Base-by-base conservation (phyloP, 306 rosid species). In the Coriaria nepalensis region DNA sequence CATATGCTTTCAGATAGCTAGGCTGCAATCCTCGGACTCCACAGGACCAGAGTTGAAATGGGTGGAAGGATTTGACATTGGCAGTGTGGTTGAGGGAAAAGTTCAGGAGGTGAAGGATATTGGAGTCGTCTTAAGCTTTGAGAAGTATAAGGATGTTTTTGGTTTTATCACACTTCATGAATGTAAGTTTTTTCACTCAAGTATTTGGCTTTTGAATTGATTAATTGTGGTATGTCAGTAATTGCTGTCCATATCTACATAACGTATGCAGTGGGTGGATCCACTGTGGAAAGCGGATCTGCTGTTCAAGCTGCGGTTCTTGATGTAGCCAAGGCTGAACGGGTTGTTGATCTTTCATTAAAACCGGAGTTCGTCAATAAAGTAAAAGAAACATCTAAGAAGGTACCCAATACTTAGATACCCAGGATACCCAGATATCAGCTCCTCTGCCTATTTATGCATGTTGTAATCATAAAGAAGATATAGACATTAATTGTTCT, bases 81-180 rank as follows among this genome's bases (percentile, higher is more conserved):
- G 94, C 35, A 49, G 72, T 38, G 59, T 78, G 59, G 77, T 73
- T 58, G 68, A 75, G 63, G 98, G 94, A 55, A 79, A 60, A 77
- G 77, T 90, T 57, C 74, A 71, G 51, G 87, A 90, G 64, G 57
- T 70, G 51, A 79, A 82, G 68, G 95, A 79, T 39, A 69, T 67
- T 35, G 92, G 94, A 57, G 68, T 77, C 67, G 73, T 75, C 72
- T 49, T 90, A 47, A 67, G 73, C 78, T 90, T 90, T 79, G 87
- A 77, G 68, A 77, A 77, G 47, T 71, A 72, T 41, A 63, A 46
- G 57, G 90, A 81, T 53, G 85, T 84, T 37, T 73, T 85, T 52
- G 98, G 98, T 67, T 79, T 79, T 56, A 72, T 84, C 41, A 66
- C 94, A 8, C 77, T 65, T 42, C 57, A 90, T 60, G 95, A 82